A percentile compares a stretch with the other conserved stretches of the same genome.
These are phyloP conservation scores for Globisporangium ultimum DNA, from an alignment of 352 stramenopile species.

Conservation along the genomic window DNA sequence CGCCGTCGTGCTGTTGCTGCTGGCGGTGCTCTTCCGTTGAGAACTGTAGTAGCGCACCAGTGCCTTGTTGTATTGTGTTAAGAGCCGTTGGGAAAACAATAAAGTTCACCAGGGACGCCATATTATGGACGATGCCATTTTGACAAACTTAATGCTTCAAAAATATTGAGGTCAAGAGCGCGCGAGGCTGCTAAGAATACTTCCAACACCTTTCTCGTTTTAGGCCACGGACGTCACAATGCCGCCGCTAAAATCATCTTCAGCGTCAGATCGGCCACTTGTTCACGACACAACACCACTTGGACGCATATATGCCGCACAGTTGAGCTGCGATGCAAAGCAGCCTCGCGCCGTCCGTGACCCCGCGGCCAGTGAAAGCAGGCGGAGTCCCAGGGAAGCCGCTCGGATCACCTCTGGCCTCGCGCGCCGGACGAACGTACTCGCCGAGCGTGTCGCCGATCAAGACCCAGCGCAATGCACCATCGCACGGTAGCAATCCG, in stretches of 20 bases:
- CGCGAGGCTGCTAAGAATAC: neutral
- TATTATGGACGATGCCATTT: no score
- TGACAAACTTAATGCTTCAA: no score
- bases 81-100: no score
- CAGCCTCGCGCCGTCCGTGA: conserved; percentile 60
- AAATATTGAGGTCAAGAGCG: no score
- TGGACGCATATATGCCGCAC: no score
- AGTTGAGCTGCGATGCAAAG: no score
- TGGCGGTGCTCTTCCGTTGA: neutral
- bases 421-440: conserved; percentile 46
- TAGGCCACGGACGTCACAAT: neutral
- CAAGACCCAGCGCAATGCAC: conserved; percentile 20
- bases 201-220: neutral
- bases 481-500: conserved; percentile 4
- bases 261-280: neutral
- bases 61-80: no score
- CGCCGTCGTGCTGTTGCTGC: neutral
- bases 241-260: neutral
- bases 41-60: no score
- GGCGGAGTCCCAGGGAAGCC: conserved; percentile 5
- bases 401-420: conserved; percentile 8
- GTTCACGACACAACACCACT: neutral
- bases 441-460: conserved; percentile 41
- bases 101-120: no score
- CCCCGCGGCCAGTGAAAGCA: conserved; percentile 50